Evolutionary conservation across 148 eudicot species (phyloP), one percentile per base, ranked within the genome.

Genomic region (Rhododendron williamsianum): DNA sequence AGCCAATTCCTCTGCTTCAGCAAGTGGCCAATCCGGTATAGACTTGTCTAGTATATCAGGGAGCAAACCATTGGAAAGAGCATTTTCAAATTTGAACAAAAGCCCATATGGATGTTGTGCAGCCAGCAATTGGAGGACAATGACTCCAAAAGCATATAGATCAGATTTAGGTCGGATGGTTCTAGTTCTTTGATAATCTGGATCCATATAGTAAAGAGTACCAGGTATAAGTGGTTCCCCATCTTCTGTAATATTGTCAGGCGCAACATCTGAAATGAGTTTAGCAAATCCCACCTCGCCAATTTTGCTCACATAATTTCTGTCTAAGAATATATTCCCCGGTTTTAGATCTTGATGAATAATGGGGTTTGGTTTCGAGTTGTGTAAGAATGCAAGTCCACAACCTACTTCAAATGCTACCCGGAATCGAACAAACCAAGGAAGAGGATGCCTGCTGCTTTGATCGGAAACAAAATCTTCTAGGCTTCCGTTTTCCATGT

Each of bases 161-260:
- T 95, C 98, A 52, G 98, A 95, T 82, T 95, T 93, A 16, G 97
- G 92, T 69, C 93, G 69, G 36, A 95, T 89, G 27, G 94, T 94
- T 51, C 97, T 94, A 3, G 97, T 95, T 86, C 97, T 89, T 60
- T 93, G 98, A 84, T 94, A 95, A 71, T 93, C 96, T 0, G 98
- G 98, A 82, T 95, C 98, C 84, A 92, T 91, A 72, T 95, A 95
- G 79, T 78, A 88, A 51, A 95, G 83, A 41, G 93, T 93, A 65
- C 98, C 96, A 12, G 92, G 94, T 33, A 93, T 79, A 36, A 89
- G 36, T 45, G 95, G 91, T 82, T 91, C 88, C 21, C 91, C 87
- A 15, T 91, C 90, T 88, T 90, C 91, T 51, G 95, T 92, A 4
- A 93, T 78, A 30, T 89, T 86, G 83, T 95, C 94, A 12, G 96